Evolutionary conservation across 495 filamentous ascomycete genomes (phyloP), one percentile per base, ranked within the genome.

Genomic region (Penicillium samsonianum): DNA sequence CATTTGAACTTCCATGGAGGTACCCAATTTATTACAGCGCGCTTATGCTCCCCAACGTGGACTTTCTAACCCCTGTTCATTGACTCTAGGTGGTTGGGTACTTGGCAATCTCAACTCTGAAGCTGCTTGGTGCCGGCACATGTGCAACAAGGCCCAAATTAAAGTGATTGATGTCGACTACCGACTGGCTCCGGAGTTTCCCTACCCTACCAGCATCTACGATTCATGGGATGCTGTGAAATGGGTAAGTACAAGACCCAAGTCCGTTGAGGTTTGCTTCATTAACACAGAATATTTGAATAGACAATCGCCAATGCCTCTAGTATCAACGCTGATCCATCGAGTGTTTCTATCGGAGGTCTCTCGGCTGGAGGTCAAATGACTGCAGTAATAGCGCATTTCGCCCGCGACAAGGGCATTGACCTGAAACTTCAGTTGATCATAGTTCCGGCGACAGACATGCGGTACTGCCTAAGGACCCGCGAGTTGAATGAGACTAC

Each of bases 331-430:
- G 65, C 79, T 37, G 79, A 90, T 51, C 81, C 85, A 17, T 70
- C 74, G 19, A 75, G 72, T 2, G 52, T 79, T 17, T 80, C 78
- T 4, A 68, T 80, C 22, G 78, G 78, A 19, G 78, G 78, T 2
- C 64, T 81, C 7, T 81, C 78, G 0, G 76, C 78, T 0, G 78
- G 78, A 8, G 75, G 66, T 0, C 65, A 72, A 50, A 79, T 78
- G 50, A 64, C 67, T 19, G 51, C 77, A 19, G 69, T 80, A 1
- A 50, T 79, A 44, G 71, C 75, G 9, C 78, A 79, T 57, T 70
- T 80, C 48, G 77, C 78, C 0, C 71, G 78, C 3, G 75, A 81
- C 51, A 66, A 65, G 20, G 68, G 68, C 16, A 68, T 80, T 16
- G 43, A 63, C 0, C 49, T 70, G 20, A 65, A 68, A 26, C 54